Evolutionary conservation across 129 eudicot genomes (phyloP).

Genomic region (Helianthus annuus): HanXRQr2.0-SUNRISE NC_035442.2:31584889-31585388

Average conservation of each 20-base stretch:
- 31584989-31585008: background rate
- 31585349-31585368: no score
- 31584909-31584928: background rate
- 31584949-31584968: background rate
- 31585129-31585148: background rate
- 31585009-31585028: background rate
- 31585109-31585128: background rate
- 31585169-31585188: background rate
- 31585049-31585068: conserved; percentile 4
- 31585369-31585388: no score
- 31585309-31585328: no score
- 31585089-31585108: background rate
- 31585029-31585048: conserved; percentile 3
- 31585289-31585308: no score
- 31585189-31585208: conserved; percentile 17
- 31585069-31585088: background rate
- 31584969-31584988: background rate
- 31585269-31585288: no score
- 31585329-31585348: no score
- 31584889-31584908: background rate
- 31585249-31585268: no score
- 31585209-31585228: no score
- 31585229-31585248: no score
- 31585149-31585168: background rate
- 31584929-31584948: background rate